These are phyloP conservation scores for Salvia hispanica DNA, from an alignment of 257 asterid genomes.

Conservation along the genomic window DNA sequence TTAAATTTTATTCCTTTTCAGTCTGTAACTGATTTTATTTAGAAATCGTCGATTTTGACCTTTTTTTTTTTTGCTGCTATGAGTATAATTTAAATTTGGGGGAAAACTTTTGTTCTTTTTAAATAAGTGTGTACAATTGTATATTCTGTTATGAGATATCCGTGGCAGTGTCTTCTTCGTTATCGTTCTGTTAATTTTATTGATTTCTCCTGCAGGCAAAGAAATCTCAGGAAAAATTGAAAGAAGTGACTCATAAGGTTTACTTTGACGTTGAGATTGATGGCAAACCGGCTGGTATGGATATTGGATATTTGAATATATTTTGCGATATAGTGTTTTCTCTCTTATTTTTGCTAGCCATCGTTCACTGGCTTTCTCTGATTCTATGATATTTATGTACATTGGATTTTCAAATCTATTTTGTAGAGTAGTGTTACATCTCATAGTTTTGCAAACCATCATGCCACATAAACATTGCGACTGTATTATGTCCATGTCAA, in stretches of 20 bases:
- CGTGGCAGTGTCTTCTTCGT: not conserved
- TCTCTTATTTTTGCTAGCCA: not conserved
- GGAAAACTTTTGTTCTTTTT: not conserved
- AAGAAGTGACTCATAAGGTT: slow-evolving; percentile 77
- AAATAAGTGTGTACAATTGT: not conserved
- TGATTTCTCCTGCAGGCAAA: slow-evolving; percentile 63
- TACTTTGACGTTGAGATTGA: slow-evolving; percentile 84
- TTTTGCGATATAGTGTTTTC: not conserved
- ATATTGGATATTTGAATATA: not conserved
- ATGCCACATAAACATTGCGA: not conserved
- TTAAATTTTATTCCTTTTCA: not conserved
- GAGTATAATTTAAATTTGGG: slow-evolving; percentile 5
- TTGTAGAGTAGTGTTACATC: not conserved
- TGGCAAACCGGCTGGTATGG: slow-evolving; percentile 78
- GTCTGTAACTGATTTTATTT: slow-evolving; percentile 6
- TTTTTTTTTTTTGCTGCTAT: not conserved
- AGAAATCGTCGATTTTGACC: not conserved
- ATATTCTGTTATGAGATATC: not conserved
- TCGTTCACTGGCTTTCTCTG: slow-evolving; percentile 50
- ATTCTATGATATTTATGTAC: not conserved
- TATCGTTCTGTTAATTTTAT: slow-evolving; percentile 6
- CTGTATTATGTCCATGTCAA: not conserved
- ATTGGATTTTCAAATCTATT: not conserved
- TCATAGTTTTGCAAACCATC: not conserved
- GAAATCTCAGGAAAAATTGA: slow-evolving; percentile 61